These are phyloP conservation scores for Glycine soja DNA, from an alignment of 306 rosid genomes.

Conservation along the genomic window DNA sequence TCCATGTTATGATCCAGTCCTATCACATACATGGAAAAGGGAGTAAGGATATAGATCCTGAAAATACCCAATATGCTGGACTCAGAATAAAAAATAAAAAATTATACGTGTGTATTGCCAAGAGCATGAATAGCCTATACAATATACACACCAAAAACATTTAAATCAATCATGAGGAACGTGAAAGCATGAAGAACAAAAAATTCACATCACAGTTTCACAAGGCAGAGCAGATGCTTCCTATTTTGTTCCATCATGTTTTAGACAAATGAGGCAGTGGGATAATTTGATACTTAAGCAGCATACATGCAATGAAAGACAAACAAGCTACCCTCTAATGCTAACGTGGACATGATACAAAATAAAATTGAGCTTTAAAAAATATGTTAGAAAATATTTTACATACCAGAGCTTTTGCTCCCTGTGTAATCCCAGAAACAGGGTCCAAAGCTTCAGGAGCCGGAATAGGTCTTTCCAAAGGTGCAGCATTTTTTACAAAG, in stretches of 20 bases:
- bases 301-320: conserved; percentile 14
- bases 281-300: background rate
- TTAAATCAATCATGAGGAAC: background rate
- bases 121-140: conserved; percentile 28
- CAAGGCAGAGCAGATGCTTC: background rate
- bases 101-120: background rate
- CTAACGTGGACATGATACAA: conserved; percentile 17
- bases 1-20: background rate
- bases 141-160: background rate
- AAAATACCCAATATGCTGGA: conserved; percentile 12
- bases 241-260: conserved; percentile 1
- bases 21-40: conserved; percentile 2
- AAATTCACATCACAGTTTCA: conserved; percentile 15
- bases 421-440: conserved; percentile 60
- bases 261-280: background rate
- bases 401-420: conserved; percentile 77
- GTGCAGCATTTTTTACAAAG: conserved; percentile 86
- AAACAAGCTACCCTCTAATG: conserved; percentile 2
- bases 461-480: conserved; percentile 78
- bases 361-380: conserved; percentile 1
- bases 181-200: conserved; percentile 12
- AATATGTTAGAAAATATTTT: conserved; percentile 13
- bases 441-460: conserved; percentile 64
- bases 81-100: background rate
- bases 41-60: conserved; percentile 13